Evolutionary conservation across 2,329 filamentous ascomycete species (phyloP), one percentile per base, ranked within the genome.

Genomic region (Helminthosporium solani): DNA sequence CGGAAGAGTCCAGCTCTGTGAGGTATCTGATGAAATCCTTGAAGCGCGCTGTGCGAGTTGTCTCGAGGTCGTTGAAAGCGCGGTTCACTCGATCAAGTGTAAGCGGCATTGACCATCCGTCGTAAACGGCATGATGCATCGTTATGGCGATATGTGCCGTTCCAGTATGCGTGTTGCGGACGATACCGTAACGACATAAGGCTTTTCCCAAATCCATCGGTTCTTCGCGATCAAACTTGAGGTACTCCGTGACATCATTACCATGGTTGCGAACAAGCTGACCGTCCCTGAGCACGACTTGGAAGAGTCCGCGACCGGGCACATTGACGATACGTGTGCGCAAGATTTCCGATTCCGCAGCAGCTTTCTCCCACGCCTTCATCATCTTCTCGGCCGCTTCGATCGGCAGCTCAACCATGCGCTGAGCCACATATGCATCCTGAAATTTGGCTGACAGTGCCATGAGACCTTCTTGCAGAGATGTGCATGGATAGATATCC

Each of bases 61-160:
- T 58, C 0, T 62, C 38, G 3, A 72, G 40, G 19, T 55, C 57
- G 11, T 56, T 50, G 36, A 63, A 70, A 11, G 64, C 62, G 23
- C 54, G 53, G 28, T 68, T 68, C 37, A 71, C 53, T 21, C 59
- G 56, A 5, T 70, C 66, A 16, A 70, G 56, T 2, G 70, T 58
- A 3, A 70, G 55, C 20, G 67, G 67, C 59, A 67, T 66, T 1
- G 68, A 71, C 68, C 69, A 72, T 8, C 77, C 78, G 59, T 80
- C 78, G 49, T 79, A 80, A 1, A 80, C 63, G 4, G 75, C 75
- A 42, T 80, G 77, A 46, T 80, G 77, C 40, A 77, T 71, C 0
- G 74, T 75, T 66, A 75, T 76, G 3, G 78, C 68, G 15, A 80
- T 74, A 51, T 75, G 71, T 2, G 54, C 54, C 19, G 60, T 61